Conservation (phyloP, 441 rosid species). For the Omphalea diandra region DNA sequence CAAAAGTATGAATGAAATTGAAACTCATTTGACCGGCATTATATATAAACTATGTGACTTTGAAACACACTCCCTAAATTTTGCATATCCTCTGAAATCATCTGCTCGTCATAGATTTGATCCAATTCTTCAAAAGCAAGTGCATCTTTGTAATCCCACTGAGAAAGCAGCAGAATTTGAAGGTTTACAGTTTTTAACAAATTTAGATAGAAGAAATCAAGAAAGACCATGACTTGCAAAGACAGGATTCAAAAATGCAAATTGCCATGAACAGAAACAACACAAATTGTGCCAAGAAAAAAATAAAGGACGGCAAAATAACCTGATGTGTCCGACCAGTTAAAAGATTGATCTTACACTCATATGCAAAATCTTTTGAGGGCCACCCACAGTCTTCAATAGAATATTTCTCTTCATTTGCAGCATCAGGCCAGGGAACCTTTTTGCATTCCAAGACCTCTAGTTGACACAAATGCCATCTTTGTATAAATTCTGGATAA, state of each 20-base stretch:
- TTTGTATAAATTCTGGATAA: conserved; percentile 53
- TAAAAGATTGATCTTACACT: conserved; percentile 80
- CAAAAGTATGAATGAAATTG: not conserved
- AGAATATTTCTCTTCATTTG: conserved; percentile 43
- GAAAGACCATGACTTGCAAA: not conserved
- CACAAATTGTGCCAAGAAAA: conserved; percentile 4
- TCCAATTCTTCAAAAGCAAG: not conserved
- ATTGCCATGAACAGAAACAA: not conserved
- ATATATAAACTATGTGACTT: too few species aligned
- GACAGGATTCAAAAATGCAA: not conserved
- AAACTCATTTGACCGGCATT: not conserved
- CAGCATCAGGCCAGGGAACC: conserved; percentile 71
- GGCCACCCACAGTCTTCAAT: conserved; percentile 71
- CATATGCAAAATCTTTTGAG: conserved; percentile 60
- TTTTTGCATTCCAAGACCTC: conserved; percentile 77
- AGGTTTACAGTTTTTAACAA: too few species aligned
- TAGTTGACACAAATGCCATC: conserved; percentile 85
- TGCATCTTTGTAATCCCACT: not conserved
- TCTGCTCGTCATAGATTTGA: too few species aligned
- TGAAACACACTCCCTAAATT: not conserved
- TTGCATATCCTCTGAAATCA: not conserved
- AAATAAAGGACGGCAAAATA: conserved; percentile 7
- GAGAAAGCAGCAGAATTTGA: not conserved
- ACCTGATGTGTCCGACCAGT: conserved; percentile 97
- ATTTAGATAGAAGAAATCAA: not conserved